A percentile compares a stretch with the other conserved stretches of the same genome.
These are phyloP conservation scores for Microbotryomycetes sp. DNA, from an alignment of 1,284 basidiomycete species.

Conservation along the genomic window DNA sequence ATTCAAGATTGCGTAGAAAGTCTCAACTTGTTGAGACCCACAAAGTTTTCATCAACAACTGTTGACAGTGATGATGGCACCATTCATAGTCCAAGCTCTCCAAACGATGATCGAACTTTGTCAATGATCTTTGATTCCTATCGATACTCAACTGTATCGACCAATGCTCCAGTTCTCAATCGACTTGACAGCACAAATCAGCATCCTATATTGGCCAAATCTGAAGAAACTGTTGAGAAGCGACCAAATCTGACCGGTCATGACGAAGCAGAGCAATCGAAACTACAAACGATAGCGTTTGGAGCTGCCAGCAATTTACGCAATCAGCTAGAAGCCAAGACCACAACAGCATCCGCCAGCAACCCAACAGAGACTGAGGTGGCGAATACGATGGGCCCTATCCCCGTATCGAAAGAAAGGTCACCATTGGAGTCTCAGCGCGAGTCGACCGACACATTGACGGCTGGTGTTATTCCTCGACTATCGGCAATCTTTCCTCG, in stretches of 20 bases:
- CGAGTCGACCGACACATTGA: not conserved
- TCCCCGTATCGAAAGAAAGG: no score
- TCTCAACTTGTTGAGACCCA: not conserved
- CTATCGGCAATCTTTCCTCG: not conserved
- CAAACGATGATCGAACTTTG: not conserved
- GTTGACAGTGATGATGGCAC: not conserved
- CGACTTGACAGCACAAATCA: no score
- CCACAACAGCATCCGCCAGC: no score
- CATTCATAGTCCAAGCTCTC: not conserved
- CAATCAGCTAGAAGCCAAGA: not conserved
- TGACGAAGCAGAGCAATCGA: no score
- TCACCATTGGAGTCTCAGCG: not conserved
- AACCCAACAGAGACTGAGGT: no score
- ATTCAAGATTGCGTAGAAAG: not conserved
- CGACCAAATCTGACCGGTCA: no score
- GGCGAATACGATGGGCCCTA: not conserved
- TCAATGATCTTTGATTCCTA: not conserved
- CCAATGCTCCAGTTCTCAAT: not conserved
- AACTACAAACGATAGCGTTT: not conserved
- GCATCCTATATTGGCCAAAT: no score
- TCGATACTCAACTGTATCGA: not conserved
- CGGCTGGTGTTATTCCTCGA: not conserved
- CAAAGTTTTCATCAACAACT: not conserved
- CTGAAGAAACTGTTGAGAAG: no score
- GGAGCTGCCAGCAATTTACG: not conserved